Conservation (phyloP, 1,284 basidiomycete genomes). For the Puccinia triticina region DNA sequence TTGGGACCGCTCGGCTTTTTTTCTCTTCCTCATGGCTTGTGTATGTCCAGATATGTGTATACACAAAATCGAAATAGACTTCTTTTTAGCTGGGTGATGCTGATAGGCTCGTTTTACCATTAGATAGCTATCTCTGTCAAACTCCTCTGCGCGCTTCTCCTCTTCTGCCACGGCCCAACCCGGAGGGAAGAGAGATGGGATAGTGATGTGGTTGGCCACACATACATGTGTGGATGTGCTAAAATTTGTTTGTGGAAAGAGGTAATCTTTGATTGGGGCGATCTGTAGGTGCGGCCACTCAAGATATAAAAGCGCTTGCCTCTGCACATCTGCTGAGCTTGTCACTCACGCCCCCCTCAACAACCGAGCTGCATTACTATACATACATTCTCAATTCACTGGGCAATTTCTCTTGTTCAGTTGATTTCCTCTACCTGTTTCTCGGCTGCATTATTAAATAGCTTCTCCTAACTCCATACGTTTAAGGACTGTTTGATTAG, state of each 20-base stretch:
- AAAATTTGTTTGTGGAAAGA: constrained; percentile 30
- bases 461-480: constrained; percentile 30
- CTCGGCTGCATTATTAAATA: constrained; percentile 21
- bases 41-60: constrained; percentile 1
- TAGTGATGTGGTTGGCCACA: constrained; percentile 6
- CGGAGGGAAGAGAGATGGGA: constrained; percentile 18
- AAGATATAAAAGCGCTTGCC: constrained; percentile 41
- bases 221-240: constrained; percentile 32
- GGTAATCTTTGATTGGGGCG: constrained; percentile 42
- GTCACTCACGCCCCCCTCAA: constrained; percentile 27
- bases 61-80: not conserved
- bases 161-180: constrained; percentile 21
- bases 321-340: constrained; percentile 27
- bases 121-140: constrained; percentile 31
- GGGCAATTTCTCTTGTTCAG: constrained; percentile 1
- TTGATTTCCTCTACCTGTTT: constrained; percentile 30
- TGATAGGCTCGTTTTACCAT: constrained; percentile 35
- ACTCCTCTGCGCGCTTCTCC: constrained; percentile 21
- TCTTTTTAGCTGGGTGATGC: constrained; percentile 28
- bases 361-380: constrained; percentile 31
- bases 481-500: constrained; percentile 9
- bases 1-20: constrained; percentile 9
- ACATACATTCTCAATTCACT: constrained; percentile 43
- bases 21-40: not conserved
- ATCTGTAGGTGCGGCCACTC: constrained; percentile 14